Evolutionary conservation across 805 yeast species (phyloP).

Genomic region (Hermanozyma aechmeae): DNA sequence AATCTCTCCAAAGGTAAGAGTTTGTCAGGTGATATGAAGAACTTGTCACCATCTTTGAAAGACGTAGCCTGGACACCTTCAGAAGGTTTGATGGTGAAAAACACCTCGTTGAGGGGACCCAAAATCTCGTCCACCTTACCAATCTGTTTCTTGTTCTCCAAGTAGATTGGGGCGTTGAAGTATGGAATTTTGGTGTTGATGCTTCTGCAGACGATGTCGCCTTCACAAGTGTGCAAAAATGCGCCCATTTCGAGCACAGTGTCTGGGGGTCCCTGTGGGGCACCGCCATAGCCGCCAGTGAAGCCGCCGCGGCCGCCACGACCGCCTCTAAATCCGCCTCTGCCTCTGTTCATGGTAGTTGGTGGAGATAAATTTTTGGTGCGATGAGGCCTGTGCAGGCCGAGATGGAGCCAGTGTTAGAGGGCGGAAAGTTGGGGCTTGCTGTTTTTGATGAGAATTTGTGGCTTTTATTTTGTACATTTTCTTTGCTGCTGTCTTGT

Average conservation of each 20-base stretch:
- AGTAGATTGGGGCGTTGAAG: conserved; percentile 96
- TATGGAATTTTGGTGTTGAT: conserved; percentile 23
- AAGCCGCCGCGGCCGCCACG: conserved; percentile 60
- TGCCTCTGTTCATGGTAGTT: conserved; percentile 39
- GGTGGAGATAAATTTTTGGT: too few relatives aligned
- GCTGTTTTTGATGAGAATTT: too few relatives aligned
- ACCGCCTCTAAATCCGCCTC: conserved; percentile 54
- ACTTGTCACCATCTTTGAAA: conserved; percentile 93
- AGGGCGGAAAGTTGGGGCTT: too few relatives aligned
- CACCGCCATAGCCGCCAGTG: conserved; percentile 62
- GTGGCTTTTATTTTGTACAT: too few relatives aligned
- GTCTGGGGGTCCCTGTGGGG: conserved; percentile 92
- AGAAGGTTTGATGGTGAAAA: conserved; percentile 88
- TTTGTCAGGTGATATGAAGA: conserved; percentile 91
- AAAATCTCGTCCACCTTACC: conserved; percentile 98
- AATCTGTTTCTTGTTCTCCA: conserved; percentile 90
- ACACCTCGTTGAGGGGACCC: conserved; percentile 97
- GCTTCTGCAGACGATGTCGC: conserved; percentile 38
- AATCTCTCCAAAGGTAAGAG: conserved; percentile 93
- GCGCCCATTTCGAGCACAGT: conserved; percentile 90
- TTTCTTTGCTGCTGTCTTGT: too few relatives aligned
- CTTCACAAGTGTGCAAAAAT: conserved; percentile 88
- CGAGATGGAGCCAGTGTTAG: too few relatives aligned
- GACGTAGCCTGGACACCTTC: conserved; percentile 95
- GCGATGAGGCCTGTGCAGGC: too few relatives aligned